Evolutionary conservation across 1,139 yeast species (phyloP), one percentile per base, ranked within the genome.

Genomic region (Scheffersomyces segobiensis): DNA sequence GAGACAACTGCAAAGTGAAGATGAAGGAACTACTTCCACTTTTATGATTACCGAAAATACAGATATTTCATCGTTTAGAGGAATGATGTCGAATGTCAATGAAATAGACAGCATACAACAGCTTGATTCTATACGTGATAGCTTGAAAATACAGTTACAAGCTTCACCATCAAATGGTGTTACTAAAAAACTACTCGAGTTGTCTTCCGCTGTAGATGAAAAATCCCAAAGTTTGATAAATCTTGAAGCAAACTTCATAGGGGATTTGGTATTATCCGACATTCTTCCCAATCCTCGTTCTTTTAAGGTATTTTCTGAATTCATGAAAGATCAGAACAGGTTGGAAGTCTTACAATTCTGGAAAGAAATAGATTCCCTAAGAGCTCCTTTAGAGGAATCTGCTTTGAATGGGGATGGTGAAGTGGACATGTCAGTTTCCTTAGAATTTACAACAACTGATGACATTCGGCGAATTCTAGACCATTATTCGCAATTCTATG

Each of bases 301-400:
- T 14, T 67, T 82, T 3, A 74, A 83, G 2, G 79, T 78, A 57
- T 89, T 89, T 63, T 76, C 77, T 60, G 87, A 82, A 56, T 89
- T 80, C 65, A 81, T 89, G 85, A 82, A 80, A 39, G 78, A 79
- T 53, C 67, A 83, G 24, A 72, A 79, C 10, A 71, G 85, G 54
- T 67, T 78, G 1, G 71, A 75, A 2, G 64, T 83, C 32, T 68
- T 91, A 3, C 86, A 85, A 53, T 87, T 87, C 60, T 91, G 93
- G 90, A 71, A 83, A 12, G 81, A 85, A 0, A 88, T 90, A 1
- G 91, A 91, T 61, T 78, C 82, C 0, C 79, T 91, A 49, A 85
- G 87, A 65, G 90, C 89, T 55, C 97, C 97, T 0, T 71, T 90
- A 26, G 95, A 89, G 60, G 87, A 82, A 60, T 71, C 64, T 24